These are phyloP conservation scores for Colletotrichum australisinense DNA, from an alignment of 2,329 filamentous ascomycete genomes.

Conservation along the genomic window DNA sequence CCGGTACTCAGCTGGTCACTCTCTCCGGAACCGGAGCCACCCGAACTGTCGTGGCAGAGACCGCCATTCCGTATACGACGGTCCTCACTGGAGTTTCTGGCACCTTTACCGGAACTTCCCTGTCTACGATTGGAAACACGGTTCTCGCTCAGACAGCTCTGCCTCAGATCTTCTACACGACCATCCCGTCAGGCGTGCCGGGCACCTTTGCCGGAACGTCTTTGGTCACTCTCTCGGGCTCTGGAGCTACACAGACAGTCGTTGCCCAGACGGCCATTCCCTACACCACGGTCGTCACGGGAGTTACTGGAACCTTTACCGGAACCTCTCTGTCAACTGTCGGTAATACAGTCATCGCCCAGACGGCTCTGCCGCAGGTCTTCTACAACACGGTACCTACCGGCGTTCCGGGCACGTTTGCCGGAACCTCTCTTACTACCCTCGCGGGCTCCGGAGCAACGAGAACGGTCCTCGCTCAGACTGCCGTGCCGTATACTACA, in stretches of 20 bases:
- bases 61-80: conserved; percentile 8
- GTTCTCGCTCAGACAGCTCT: background rate
- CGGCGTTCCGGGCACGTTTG: background rate
- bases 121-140: background rate
- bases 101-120: background rate
- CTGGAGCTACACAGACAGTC: background rate
- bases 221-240: background rate
- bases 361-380: background rate
- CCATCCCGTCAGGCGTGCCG: background rate
- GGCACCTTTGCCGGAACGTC: conserved; percentile 6
- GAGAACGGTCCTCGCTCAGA: background rate
- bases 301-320: background rate
- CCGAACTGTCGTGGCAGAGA: conserved; percentile 6
- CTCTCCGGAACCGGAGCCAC: background rate
- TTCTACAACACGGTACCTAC: background rate
- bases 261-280: background rate
- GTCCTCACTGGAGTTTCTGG: background rate
- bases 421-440: background rate
- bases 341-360: background rate
- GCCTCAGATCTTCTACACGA: background rate
- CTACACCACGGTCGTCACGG: background rate
- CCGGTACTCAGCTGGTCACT: conserved; percentile 2
- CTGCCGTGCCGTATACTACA: background rate
- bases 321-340: background rate
- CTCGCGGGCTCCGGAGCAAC: background rate